These are phyloP conservation scores for Hirsutella minnesotensis DNA, from an alignment of 2,329 filamentous ascomycete genomes.

Conservation along the genomic window DNA sequence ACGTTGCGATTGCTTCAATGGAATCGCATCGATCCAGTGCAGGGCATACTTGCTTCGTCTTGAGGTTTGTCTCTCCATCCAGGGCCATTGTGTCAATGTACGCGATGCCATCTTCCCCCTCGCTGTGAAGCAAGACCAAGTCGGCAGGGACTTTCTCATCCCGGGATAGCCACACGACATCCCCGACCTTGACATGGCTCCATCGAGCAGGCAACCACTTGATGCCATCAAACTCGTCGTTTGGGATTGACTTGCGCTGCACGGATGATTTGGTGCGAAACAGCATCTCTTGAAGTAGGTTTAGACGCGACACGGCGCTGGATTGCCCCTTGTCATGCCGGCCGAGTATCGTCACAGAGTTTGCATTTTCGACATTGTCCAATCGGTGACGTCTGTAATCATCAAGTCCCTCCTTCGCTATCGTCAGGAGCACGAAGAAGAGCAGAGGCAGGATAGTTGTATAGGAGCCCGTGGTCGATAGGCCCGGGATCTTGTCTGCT, in stretches of 20 bases:
- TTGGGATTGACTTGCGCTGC: no score
- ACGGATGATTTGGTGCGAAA: no score
- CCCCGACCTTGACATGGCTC: slow-evolving; percentile 36
- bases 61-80: slow-evolving; percentile 73
- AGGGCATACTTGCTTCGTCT: slow-evolving; percentile 58
- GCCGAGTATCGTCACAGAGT: slow-evolving; percentile 50
- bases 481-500: slow-evolving; percentile 58
- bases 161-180: slow-evolving; percentile 39
- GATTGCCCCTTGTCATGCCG: slow-evolving; percentile 21
- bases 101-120: slow-evolving; percentile 66
- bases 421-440: slow-evolving; percentile 70
- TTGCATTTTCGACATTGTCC: slow-evolving; percentile 75
- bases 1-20: slow-evolving; percentile 40
- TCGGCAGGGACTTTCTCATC: slow-evolving; percentile 79
- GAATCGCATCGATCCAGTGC: slow-evolving; percentile 42
- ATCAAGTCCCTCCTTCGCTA: slow-evolving; percentile 79
- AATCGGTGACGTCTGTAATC: slow-evolving; percentile 69
- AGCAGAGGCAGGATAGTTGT: slow-evolving; percentile 64
- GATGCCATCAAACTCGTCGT: slow-evolving; percentile 12
- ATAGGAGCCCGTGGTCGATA: slow-evolving; percentile 64
- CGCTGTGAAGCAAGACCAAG: slow-evolving; percentile 64
- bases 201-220: slow-evolving; percentile 40
- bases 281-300: no score
- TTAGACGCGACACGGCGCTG: slow-evolving; percentile 2
- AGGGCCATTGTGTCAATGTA: slow-evolving; percentile 80